Conservation (phyloP, 208 protist species). For the Herpetomonas tarakana region DNA sequence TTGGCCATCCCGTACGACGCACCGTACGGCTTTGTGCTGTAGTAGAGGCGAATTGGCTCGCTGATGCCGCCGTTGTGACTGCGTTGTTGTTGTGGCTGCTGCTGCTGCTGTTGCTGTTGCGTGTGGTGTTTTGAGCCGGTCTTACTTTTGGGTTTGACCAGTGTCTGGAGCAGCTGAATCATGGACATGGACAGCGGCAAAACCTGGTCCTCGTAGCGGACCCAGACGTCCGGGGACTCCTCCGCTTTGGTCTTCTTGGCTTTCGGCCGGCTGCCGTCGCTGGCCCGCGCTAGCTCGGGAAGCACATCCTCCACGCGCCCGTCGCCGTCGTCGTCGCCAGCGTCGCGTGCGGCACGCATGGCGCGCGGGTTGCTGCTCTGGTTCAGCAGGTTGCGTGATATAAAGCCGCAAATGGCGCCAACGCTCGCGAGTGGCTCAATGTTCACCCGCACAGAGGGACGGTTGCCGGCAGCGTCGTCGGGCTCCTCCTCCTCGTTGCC, state of each 20-base stretch:
- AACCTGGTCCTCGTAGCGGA: conserved; percentile 62
- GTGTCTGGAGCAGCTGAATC: conserved; percentile 60
- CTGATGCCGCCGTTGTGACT: conserved; percentile 6
- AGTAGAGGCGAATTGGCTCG: conserved; percentile 49
- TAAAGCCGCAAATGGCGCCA: conserved; percentile 16
- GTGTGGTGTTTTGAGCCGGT: too few species aligned
- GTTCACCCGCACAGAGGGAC: not conserved
- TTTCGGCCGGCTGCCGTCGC: not conserved
- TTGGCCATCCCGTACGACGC: conserved; percentile 19
- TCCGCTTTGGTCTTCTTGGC: conserved; percentile 4
- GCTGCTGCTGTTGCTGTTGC: too few species aligned
- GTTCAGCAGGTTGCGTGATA: not conserved
- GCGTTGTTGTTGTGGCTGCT: too few species aligned
- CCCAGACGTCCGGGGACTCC: conserved; percentile 27
- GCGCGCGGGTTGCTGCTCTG: not conserved
- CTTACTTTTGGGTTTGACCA: conserved; percentile 14
- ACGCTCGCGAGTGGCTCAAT: conserved; percentile 23
- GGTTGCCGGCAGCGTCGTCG: not conserved
- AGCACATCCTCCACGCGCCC: conserved; percentile 28
- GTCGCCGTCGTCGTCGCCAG: conserved; percentile 5
- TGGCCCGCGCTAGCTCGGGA: conserved; percentile 20
- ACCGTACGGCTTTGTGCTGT: conserved; percentile 61
- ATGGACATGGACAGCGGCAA: conserved; percentile 79
- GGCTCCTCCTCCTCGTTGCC: conserved; percentile 5
- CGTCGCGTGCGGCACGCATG: not conserved